Base-by-base conservation (phyloP, 2,329 filamentous ascomycete genomes). In the Claviceps cyperi region DNA sequence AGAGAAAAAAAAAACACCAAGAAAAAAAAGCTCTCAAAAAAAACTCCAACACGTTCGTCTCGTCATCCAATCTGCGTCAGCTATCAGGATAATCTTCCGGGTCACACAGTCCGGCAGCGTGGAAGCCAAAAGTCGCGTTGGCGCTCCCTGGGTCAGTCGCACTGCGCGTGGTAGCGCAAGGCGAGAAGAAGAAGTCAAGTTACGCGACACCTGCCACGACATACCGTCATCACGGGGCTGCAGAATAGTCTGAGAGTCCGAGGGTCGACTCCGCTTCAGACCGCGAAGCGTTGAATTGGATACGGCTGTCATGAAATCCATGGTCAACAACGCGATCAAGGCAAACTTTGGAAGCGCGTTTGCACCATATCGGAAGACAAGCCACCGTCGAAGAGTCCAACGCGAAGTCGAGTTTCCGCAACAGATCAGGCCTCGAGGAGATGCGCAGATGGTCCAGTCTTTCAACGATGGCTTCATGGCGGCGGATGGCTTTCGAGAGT, bases 231-330 rank as follows among this genome's bases (percentile, higher is more conserved):
- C 77, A 72, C 80, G 81, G 64, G 78, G 56, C 54, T 60, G 59
- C 52, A 57, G 55, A 53, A 56, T 76, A 65, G 73, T 75, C 68
- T 81, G 79, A 52, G 66, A 70, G 59, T 85, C 79, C 59, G 84
- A 84, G 57, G 87, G 90, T 56, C 84, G 82, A 73, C 80, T 85
- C 66, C 87, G 79, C 73, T 94, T 94, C 60, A 83, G 71, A 59
- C 85, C 84, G 65, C 86, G 81, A 57, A 81, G 61, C 68, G 64
- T 70, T 73, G 66, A 71, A 59, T 68, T 68, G 65, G 68, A 71
- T 66, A 68, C 66, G 67, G 69, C 79, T 76, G 57, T 52, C 28
- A 51, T 48, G 49, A 44, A 47, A 32, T 11, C 41, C 32, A 41
- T 22, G 32, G 54, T 66, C 50, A 66, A 62, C 55, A 62, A 56